Evolutionary conservation across 2,329 filamentous ascomycete genomes (phyloP), one percentile per base, ranked within the genome.

Genomic region (Hortaea werneckii): DNA sequence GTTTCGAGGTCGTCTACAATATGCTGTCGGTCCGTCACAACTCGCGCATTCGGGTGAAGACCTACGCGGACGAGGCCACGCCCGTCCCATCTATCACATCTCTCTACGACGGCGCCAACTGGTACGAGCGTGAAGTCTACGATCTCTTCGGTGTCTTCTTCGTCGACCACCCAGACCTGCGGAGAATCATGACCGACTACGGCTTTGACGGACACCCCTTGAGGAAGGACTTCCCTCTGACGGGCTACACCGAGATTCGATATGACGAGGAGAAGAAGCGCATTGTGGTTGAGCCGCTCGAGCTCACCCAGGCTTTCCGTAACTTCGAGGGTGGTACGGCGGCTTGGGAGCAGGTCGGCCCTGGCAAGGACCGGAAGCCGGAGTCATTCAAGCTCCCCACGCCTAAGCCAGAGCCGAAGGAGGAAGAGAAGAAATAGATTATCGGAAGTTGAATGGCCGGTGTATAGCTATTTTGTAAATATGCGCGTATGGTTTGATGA

Each of bases 201-300:
- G 92, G 92, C 44, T 98, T 98, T 63, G 94, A 98, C 67, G 92
- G 92, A 44, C 92, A 98, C 72, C 92, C 92, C 37, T 73, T 98
- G 64, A 80, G 94, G 64, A 98, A 98, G 74, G 92, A 98, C 66
- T 98, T 98, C 74, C 92, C 92, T 20, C 72, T 98, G 66, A 95
- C 92, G 2, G 92, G 92, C 41, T 98, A 98, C 74, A 98, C 92
- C 30, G 94, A 98, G 74, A 84, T 98, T 57, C 79, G 92, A 63
- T 98, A 94, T 65, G 92, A 98, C 58, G 92, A 98, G 72, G 94
- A 98, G 78, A 98, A 95, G 85, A 98, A 98, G 81, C 81, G 92
- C 52, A 95, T 98, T 64, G 90, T 98, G 50, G 90, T 94, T 29
- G 94, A 98, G 76, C 92, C 94, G 37, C 76, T 98, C 42, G 92